Evolutionary conservation across 1,139 yeast genomes (phyloP).

Genomic region (Zygosaccharomyces sapae): DNA sequence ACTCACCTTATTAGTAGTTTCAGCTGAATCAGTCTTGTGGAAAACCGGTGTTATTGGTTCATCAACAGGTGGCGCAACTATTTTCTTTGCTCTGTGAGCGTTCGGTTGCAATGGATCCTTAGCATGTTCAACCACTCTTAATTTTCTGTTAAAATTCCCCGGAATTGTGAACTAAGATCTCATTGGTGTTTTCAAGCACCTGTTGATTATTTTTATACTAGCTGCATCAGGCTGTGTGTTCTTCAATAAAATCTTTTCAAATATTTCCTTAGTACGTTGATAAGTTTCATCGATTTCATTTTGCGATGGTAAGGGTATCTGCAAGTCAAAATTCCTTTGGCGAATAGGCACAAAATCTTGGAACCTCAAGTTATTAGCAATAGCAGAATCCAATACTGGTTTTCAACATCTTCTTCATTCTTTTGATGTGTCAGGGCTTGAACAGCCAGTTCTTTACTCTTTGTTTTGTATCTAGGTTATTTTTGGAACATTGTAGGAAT

Average conservation of each 20-base stretch:
- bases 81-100: slow-evolving; percentile 68
- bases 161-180: slow-evolving; percentile 34
- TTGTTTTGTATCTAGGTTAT: neutral
- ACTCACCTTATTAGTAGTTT: slow-evolving; percentile 45
- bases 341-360: slow-evolving; percentile 48
- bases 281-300: slow-evolving; percentile 41
- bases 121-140: slow-evolving; percentile 55
- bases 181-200: slow-evolving; percentile 46
- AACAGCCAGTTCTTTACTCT: slow-evolving; percentile 7
- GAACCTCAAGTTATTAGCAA: slow-evolving; percentile 21
- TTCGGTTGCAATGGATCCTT: slow-evolving; percentile 89
- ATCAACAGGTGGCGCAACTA: slow-evolving; percentile 68
- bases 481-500: slow-evolving; percentile 5
- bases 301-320: slow-evolving; percentile 41
- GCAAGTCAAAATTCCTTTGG: slow-evolving; percentile 39
- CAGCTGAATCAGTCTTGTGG: slow-evolving; percentile 23
- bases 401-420: slow-evolving; percentile 6
- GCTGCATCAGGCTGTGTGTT: slow-evolving; percentile 37
- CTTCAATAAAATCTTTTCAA: slow-evolving; percentile 44
- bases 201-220: slow-evolving; percentile 37
- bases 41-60: slow-evolving; percentile 45
- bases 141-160: slow-evolving; percentile 34
- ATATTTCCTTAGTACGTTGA: slow-evolving; percentile 46
- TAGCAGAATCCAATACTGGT: slow-evolving; percentile 12
- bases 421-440: slow-evolving; percentile 10